Conservation (phyloP, 371 early-diverging fungal genomes). For the Mortierella sp. region DNA sequence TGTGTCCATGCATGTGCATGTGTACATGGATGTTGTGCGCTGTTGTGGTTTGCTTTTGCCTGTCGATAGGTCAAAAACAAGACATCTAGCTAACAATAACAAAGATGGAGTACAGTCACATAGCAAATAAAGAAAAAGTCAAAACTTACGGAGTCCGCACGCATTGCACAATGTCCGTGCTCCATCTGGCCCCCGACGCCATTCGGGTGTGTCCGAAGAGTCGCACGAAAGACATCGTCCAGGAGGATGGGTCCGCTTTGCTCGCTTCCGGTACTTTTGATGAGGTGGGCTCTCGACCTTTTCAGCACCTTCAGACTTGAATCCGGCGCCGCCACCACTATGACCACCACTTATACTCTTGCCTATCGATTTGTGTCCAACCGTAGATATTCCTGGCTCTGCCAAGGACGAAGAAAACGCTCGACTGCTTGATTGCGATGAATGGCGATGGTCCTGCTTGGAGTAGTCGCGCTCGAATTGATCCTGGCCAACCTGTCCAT, state of each 20-base stretch:
- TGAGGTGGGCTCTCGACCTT: neutral
- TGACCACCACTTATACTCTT: neutral
- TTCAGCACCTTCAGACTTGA: neutral
- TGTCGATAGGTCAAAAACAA: no score
- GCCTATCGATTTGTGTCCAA: neutral
- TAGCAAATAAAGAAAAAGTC: neutral
- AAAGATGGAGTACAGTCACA: neutral
- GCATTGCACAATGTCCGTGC: conserved; percentile 73
- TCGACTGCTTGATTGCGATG: neutral
- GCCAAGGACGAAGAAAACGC: neutral
- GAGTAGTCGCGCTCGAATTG: neutral
- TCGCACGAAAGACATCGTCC: conserved; percentile 67
- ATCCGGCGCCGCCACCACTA: neutral
- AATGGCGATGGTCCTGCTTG: neutral
- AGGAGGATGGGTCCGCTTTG: conserved; percentile 58
- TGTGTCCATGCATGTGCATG: neutral
- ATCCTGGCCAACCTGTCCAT: neutral
- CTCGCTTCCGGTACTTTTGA: conserved; percentile 31
- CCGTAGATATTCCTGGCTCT: neutral
- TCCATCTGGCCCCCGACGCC: conserved; percentile 72
- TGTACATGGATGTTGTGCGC: no score
- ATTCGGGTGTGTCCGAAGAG: conserved; percentile 68
- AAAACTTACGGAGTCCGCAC: conserved; percentile 69
- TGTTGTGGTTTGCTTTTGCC: no score
- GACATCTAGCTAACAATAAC: neutral